Conservation (phyloP, 768 basidiomycete genomes). For the Chalciporus piperatus region DNA sequence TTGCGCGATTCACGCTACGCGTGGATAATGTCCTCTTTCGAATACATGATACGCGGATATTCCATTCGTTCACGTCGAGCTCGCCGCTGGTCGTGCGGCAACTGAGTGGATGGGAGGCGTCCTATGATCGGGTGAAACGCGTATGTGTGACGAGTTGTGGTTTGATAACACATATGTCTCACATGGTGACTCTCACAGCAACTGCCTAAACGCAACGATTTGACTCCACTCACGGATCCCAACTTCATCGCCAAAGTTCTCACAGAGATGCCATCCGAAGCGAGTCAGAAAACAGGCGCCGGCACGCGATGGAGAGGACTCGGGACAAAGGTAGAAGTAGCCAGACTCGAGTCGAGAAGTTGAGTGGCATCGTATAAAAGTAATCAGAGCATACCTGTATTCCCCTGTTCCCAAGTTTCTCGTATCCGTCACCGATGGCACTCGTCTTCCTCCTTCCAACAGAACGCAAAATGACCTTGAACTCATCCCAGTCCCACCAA, state of each 20-base stretch:
- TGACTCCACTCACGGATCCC: conserved; percentile 85
- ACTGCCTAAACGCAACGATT: conserved; percentile 71
- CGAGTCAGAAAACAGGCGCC: conserved; percentile 60
- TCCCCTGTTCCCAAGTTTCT: too few species aligned
- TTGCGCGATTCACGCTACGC: conserved; percentile 86
- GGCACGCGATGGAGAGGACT: conserved; percentile 86
- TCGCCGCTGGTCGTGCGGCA: conserved; percentile 74
- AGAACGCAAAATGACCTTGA: too few species aligned
- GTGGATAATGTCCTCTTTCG: conserved; percentile 96
- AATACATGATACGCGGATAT: conserved; percentile 83
- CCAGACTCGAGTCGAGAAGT: conserved; percentile 15
- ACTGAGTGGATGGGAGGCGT: conserved; percentile 85
- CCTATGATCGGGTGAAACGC: conserved; percentile 75
- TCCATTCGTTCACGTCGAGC: conserved; percentile 70
- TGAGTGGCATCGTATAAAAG: conserved; percentile 2
- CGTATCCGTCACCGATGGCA: too few species aligned
- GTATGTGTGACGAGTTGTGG: conserved; percentile 40
- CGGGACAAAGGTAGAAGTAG: conserved; percentile 60
- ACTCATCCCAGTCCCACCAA: too few species aligned
- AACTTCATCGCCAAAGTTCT: conserved; percentile 77
- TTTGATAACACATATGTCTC: not conserved
- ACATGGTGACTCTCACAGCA: conserved; percentile 39
- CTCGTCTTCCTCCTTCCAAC: too few species aligned
- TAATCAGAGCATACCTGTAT: not conserved
- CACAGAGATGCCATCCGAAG: conserved; percentile 54